phyloP scores from a whole-genome alignment of 441 rosid genomes.

The Jatropha multifida region DNA sequence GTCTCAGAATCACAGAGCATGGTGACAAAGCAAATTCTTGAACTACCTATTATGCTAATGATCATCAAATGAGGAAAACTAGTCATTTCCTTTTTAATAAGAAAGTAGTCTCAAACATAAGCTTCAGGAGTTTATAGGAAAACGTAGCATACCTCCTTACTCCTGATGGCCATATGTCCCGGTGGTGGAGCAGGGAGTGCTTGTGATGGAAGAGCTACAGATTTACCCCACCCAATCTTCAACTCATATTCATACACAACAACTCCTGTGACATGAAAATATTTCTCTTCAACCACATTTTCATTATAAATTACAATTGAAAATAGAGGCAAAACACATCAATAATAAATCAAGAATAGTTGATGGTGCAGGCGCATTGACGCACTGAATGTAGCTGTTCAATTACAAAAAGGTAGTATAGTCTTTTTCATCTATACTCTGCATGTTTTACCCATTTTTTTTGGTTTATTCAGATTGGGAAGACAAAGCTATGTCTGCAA shows the following conservation, averaged over 20 bases:
- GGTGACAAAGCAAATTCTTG: conserved; percentile 14
- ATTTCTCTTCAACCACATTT: neutral
- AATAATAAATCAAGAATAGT: neutral
- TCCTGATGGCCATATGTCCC: conserved; percentile 99
- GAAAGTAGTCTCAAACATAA: conserved; percentile 12
- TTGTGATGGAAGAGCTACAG: conserved; percentile 99
- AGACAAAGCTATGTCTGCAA: neutral
- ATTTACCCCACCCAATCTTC: conserved; percentile 99
- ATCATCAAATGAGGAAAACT: conserved; percentile 6
- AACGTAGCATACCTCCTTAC: conserved; percentile 80
- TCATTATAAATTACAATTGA: conserved; percentile 18
- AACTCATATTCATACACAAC: conserved; percentile 93
- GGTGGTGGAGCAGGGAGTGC: conserved; percentile 99
- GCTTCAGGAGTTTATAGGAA: conserved; percentile 21
- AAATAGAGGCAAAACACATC: neutral
- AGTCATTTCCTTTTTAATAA: conserved; percentile 1
- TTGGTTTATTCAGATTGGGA: neutral
- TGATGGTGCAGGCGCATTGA: neutral
- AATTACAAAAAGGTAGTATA: neutral
- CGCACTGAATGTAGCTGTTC: neutral
- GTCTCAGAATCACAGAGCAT: conserved; percentile 28
- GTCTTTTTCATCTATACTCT: neutral
- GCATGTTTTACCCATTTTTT: neutral
- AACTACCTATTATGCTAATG: conserved; percentile 3
- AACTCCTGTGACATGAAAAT: conserved; percentile 59